These are phyloP conservation scores for Saitoella complicata DNA, from an alignment of 805 yeast species.

Conservation along the genomic window DNA sequence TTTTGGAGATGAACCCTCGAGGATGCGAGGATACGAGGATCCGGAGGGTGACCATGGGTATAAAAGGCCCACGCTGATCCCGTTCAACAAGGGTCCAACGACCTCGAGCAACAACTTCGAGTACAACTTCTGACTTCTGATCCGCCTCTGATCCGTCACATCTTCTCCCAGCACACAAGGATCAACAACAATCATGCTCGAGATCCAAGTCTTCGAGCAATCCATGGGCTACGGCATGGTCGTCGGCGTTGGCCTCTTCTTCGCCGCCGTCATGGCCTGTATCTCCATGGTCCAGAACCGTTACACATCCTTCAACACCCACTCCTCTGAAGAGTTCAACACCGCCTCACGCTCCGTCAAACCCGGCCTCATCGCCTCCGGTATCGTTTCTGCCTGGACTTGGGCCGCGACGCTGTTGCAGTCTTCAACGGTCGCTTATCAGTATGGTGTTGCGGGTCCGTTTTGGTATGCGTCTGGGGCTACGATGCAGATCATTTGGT, in stretches of 20 bases:
- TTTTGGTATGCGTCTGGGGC: slow-evolving; percentile 21
- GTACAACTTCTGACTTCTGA: too few species aligned
- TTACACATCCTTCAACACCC: slow-evolving; percentile 6
- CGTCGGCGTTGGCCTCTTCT: slow-evolving; percentile 63
- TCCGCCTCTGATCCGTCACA: too few species aligned
- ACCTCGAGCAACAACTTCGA: too few species aligned
- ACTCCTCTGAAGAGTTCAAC: slow-evolving; percentile 21
- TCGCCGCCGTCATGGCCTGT: slow-evolving; percentile 24
- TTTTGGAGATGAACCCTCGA: too few species aligned
- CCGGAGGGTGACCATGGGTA: too few species aligned
- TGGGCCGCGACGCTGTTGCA: slow-evolving; percentile 21
- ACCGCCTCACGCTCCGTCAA: slow-evolving; percentile 25
- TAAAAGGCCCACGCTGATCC: too few species aligned
- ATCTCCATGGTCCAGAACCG: slow-evolving; percentile 13
- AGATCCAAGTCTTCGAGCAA: slow-evolving; percentile 14
- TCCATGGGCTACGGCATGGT: slow-evolving; percentile 75
- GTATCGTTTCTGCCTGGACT: slow-evolving; percentile 26
- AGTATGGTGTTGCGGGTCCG: slow-evolving; percentile 23
- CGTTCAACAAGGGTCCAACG: too few species aligned
- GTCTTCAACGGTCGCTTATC: slow-evolving; percentile 21
- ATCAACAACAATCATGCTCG: too few species aligned
- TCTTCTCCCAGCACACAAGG: too few species aligned
- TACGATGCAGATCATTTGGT: slow-evolving; percentile 25
- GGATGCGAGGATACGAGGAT: too few species aligned
- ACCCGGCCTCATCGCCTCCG: slow-evolving; percentile 24